Percentiles rank a stretch among this genome's conserved stretches.
These are phyloP conservation scores for Amborella trichopoda DNA, from an alignment of 164 flowering plant genomes.

Conservation along the genomic window DNA sequence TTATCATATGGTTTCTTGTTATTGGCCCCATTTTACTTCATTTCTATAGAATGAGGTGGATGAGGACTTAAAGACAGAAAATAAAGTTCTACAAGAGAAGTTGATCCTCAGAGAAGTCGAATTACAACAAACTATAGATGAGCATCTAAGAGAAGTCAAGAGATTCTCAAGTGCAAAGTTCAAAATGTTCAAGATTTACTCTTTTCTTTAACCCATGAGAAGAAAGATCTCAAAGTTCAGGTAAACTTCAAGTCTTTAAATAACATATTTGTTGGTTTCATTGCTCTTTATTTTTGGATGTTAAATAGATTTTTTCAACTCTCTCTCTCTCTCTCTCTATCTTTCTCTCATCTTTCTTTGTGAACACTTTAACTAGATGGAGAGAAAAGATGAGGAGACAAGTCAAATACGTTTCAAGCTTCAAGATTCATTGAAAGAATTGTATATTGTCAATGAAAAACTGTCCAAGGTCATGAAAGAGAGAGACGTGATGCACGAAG, in stretches of 20 bases:
- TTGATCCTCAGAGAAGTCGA: conserved; percentile 59
- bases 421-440: conserved; percentile 49
- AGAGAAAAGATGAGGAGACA: conserved; percentile 64
- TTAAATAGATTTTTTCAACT: too few relatives aligned
- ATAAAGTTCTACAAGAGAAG: conserved; percentile 68
- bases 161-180: conserved; percentile 58
- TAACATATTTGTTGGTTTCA: too few relatives aligned
- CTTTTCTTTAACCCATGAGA: conserved; percentile 48
- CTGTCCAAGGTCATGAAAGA: conserved; percentile 61
- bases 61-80: too few relatives aligned
- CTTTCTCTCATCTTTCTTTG: too few relatives aligned
- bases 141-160: conserved; percentile 69
- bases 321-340: too few relatives aligned
- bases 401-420: conserved; percentile 34
- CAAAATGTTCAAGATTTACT: conserved; percentile 56
- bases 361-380: conserved; percentile 42
- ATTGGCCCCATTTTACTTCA: too few relatives aligned
- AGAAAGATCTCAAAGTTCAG: conserved; percentile 88
- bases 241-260: too few relatives aligned
- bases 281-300: too few relatives aligned
- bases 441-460: conserved; percentile 29
- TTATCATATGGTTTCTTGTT: too few relatives aligned
- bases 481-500: conserved; percentile 79
- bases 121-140: conserved; percentile 73
- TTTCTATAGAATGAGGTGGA: too few relatives aligned